A percentile compares a stretch with the other conserved stretches of the same genome.
phyloP scores from a whole-genome alignment of 371 early-diverging fungal species.

The Polyrhizophydium stewartii region DNA sequence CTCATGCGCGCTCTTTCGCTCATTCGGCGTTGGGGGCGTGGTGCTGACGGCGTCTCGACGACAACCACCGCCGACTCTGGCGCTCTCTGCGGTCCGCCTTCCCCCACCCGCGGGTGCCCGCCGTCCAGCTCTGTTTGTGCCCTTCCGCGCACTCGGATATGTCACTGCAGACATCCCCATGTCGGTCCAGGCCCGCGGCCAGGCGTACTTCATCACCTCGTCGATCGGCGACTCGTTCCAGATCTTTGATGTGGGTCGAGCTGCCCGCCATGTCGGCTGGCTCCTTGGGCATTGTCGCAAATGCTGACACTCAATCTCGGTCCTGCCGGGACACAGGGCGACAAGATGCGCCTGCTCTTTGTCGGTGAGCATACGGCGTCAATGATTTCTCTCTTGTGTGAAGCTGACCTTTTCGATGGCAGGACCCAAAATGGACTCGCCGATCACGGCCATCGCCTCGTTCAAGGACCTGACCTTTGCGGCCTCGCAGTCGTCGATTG shows the following conservation, averaged over 20 bases:
- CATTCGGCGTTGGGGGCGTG: too few relatives aligned
- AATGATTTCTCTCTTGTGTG: neutral
- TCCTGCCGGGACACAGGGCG: constrained; percentile 29
- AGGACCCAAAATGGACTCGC: constrained; percentile 63
- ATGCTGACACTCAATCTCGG: neutral
- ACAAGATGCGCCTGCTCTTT: constrained; percentile 59
- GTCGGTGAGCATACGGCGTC: constrained; percentile 22
- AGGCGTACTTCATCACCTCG: constrained; percentile 72
- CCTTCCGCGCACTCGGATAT: constrained; percentile 87
- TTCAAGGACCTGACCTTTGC: constrained; percentile 69
- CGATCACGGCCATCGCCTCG: constrained; percentile 74
- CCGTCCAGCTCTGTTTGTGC: constrained; percentile 55
- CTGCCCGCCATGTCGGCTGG: too few relatives aligned
- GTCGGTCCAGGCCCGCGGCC: constrained; percentile 73
- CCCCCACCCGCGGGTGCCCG: too few relatives aligned
- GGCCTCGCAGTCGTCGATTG: constrained; percentile 61
- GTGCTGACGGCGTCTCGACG: too few relatives aligned
- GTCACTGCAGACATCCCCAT: constrained; percentile 77
- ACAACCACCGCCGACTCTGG: too few relatives aligned
- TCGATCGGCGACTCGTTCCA: constrained; percentile 83
- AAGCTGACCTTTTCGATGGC: neutral
- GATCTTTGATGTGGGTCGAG: constrained; percentile 66
- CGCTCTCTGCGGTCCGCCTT: too few relatives aligned
- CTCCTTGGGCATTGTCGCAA: neutral
- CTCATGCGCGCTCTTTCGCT: too few relatives aligned